Base-by-base conservation (phyloP, 441 rosid genomes). In the Melastoma candidum region DNA sequence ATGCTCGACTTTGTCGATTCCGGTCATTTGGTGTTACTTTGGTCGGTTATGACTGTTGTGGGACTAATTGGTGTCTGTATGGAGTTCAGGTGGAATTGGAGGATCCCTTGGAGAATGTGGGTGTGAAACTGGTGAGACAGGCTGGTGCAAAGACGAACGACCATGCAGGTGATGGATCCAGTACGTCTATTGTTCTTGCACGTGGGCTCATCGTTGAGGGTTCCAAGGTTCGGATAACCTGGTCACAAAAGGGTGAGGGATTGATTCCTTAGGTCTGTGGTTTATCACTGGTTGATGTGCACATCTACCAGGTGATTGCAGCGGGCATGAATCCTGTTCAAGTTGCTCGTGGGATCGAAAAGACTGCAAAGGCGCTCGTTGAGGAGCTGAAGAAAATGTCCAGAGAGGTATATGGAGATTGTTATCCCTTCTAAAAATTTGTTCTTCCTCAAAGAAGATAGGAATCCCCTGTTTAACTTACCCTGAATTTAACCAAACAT, bases 81-180 rank as follows among this genome's bases (percentile, higher is more conserved):
- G 56, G 5, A 8, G 11, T 64, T 53, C 74, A 87, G 95, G 82
- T 92, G 75, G 96, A 83, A 61, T 71, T 87, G 74, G 96, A 83
- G 66, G 95, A 87, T 39, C 85, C 95, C 7, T 45, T 90, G 64
- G 96, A 85, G 75, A 87, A 92, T 71, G 87, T 92, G 70, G 98
- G 96, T 58, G 96, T 85, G 51, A 92, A 92, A 68, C 71, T 87
- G 77, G 90, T 87, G 71, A 85, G 98, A 68, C 98, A 87, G 76
- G 93, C 96, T 4, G 96, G 90, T 63, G 95, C 95, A 14, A 92
- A 73, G 69, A 87, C 98, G 51, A 92, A 85, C 76, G 87, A 85
- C 48, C 85, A 80, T 57, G 98, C 90, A 0, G 94, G 96, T 68
- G 96, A 92, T 77, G 98, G 98, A 56, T 85, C 90, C 55, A 87